Evolutionary conservation across 2,329 filamentous ascomycete species (phyloP).

Genomic region (Calonectria pteridis): DNA sequence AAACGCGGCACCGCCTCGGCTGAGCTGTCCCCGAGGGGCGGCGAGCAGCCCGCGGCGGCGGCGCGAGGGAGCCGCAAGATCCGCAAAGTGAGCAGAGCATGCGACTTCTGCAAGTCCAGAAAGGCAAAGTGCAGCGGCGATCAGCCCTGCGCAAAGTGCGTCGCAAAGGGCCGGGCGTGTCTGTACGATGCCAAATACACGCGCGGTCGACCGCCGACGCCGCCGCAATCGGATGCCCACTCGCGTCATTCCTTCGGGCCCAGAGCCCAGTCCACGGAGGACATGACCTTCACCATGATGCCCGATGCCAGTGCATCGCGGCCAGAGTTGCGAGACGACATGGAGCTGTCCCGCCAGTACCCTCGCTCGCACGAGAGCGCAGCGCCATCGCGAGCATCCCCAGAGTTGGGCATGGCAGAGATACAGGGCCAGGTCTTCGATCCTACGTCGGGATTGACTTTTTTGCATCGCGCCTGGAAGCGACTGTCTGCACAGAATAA

Average conservation of each 20-base stretch:
- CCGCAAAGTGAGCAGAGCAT: constrained; percentile 50
- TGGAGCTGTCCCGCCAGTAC: constrained; percentile 1
- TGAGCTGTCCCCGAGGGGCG: background rate
- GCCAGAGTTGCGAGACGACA: background rate
- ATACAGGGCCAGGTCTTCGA: constrained; percentile 67
- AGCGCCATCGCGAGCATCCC: constrained; percentile 56
- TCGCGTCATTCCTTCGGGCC: background rate
- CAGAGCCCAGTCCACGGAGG: background rate
- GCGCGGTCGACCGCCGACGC: constrained; percentile 50
- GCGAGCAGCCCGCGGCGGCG: background rate
- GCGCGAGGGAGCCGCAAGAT: constrained; percentile 29
- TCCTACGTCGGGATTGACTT: constrained; percentile 64
- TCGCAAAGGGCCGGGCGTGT: constrained; percentile 42
- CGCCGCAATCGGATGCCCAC: constrained; percentile 37
- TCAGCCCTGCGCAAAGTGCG: constrained; percentile 49
- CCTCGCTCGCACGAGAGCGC: constrained; percentile 48
- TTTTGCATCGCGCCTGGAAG: constrained; percentile 65
- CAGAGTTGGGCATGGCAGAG: constrained; percentile 60
- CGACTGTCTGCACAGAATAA: constrained; percentile 59
- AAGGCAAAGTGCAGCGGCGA: constrained; percentile 47
- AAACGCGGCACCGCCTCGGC: constrained; percentile 10
- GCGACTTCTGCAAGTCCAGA: constrained; percentile 46
- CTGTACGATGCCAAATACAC: constrained; percentile 50
- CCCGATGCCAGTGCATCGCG: background rate
- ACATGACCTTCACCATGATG: background rate